Conservation (phyloP, 768 basidiomycete species). For the Mycena amicta region DNA sequence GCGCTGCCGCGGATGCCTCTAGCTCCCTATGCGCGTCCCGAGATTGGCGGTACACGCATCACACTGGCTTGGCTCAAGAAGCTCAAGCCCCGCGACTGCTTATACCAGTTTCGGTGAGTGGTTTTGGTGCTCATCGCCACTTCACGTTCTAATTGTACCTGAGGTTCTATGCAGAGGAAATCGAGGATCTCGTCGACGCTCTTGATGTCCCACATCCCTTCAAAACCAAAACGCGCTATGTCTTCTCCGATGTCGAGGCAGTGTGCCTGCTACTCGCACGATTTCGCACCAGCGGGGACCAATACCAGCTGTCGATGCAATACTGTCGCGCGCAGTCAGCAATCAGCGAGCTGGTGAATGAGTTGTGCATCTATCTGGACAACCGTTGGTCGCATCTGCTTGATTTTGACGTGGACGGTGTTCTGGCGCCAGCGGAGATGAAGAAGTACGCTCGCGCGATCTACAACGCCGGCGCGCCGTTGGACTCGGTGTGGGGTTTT, state of each 20-base stretch:
- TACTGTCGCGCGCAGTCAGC: slow-evolving; percentile 20
- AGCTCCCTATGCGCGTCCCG: background rate
- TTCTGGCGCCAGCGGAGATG: slow-evolving; percentile 13
- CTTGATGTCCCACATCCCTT: slow-evolving; percentile 19
- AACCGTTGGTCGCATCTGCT: slow-evolving; percentile 24
- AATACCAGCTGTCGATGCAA: slow-evolving; percentile 17
- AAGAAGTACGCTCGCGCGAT: slow-evolving; percentile 22
- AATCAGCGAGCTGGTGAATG: slow-evolving; percentile 25
- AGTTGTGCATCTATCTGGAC: slow-evolving; percentile 13
- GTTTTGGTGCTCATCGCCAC: background rate
- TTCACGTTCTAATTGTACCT: background rate
- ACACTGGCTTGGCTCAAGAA: background rate
- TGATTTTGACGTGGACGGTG: slow-evolving; percentile 16
- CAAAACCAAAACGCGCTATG: slow-evolving; percentile 2
- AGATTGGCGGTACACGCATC: background rate
- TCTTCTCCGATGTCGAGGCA: slow-evolving; percentile 18
- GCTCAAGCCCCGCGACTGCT: background rate
- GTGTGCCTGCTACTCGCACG: slow-evolving; percentile 20
- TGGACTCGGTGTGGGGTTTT: slow-evolving; percentile 22
- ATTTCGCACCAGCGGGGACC: slow-evolving; percentile 18
- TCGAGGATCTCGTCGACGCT: background rate
- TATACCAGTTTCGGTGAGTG: slow-evolving; percentile 10
- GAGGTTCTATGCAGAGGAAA: slow-evolving; percentile 14
- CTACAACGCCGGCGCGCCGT: slow-evolving; percentile 17
- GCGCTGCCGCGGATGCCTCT: background rate